Conservation (phyloP, 2,329 filamentous ascomycete genomes). For the Elsinoe fawcettii region DNA sequence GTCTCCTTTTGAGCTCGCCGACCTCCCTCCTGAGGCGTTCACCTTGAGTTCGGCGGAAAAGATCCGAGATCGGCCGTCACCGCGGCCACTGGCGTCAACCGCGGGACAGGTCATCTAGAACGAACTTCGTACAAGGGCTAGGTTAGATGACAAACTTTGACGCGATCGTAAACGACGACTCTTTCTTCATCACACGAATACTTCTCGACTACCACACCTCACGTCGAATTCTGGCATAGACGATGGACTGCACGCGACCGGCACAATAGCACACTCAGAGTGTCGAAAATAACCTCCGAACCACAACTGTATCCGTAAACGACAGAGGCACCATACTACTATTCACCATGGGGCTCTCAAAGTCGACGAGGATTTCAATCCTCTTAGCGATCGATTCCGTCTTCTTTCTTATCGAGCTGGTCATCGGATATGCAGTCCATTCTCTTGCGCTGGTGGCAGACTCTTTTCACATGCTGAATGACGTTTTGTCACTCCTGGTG, state of each 20-base stretch:
- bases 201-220: background rate
- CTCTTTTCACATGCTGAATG: constrained; percentile 99
- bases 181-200: background rate
- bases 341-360: constrained; percentile 70
- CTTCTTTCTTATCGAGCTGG: constrained; percentile 87
- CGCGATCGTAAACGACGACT: background rate
- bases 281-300: background rate
- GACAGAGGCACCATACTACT: background rate
- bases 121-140: background rate
- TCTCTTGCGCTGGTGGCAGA: constrained; percentile 92
- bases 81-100: background rate
- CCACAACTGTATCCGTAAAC: background rate
- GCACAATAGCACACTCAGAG: background rate
- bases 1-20: background rate
- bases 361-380: constrained; percentile 83
- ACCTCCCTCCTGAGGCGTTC: background rate
- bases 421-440: constrained; percentile 75
- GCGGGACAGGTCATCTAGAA: constrained; percentile 1
- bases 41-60: background rate
- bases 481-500: constrained; percentile 88
- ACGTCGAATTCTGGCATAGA: background rate
- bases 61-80: background rate
- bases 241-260: background rate
- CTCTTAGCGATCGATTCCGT: constrained; percentile 82
- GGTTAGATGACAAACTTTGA: background rate